phyloP scores from a whole-genome alignment of 495 filamentous ascomycete genomes.

The Hyaloscypha hepaticicola region DNA sequence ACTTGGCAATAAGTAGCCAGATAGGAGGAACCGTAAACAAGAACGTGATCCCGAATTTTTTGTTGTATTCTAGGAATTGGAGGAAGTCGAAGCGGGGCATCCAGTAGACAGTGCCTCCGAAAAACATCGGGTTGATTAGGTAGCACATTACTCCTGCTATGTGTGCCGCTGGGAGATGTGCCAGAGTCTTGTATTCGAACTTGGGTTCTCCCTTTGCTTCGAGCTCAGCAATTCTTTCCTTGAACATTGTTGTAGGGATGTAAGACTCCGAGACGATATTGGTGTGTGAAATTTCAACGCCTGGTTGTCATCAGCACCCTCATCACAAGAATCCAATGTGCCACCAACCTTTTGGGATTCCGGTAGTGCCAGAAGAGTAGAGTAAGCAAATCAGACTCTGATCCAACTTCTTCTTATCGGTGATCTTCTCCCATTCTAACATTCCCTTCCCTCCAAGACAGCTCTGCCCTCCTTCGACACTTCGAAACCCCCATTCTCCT shows the following conservation, averaged over 20 bases:
- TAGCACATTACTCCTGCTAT: slow-evolving; percentile 52
- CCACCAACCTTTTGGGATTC: slow-evolving; percentile 35
- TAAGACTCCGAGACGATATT: slow-evolving; percentile 59
- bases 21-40: slow-evolving; percentile 54
- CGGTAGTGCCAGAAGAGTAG: slow-evolving; percentile 56
- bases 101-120: slow-evolving; percentile 65
- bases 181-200: slow-evolving; percentile 42
- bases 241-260: slow-evolving; percentile 49
- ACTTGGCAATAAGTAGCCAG: slow-evolving; percentile 48
- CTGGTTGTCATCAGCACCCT: not conserved
- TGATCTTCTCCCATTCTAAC: slow-evolving; percentile 26
- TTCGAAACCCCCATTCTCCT: slow-evolving; percentile 65
- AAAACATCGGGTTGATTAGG: slow-evolving; percentile 62
- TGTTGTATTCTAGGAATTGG: slow-evolving; percentile 70
- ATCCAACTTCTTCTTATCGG: slow-evolving; percentile 44
- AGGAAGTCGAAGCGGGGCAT: slow-evolving; percentile 83
- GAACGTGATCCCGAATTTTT: slow-evolving; percentile 59
- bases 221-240: slow-evolving; percentile 53
- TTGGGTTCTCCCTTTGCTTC: slow-evolving; percentile 31
- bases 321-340: not conserved
- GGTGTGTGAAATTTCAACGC: slow-evolving; percentile 76
- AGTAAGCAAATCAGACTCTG: slow-evolving; percentile 66
- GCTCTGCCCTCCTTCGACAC: slow-evolving; percentile 26
- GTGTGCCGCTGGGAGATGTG: slow-evolving; percentile 51
- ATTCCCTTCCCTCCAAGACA: slow-evolving; percentile 4